Evolutionary conservation across 2,329 filamentous ascomycete genomes (phyloP).

Genomic region (Malbranchea zuffiana): DNA sequence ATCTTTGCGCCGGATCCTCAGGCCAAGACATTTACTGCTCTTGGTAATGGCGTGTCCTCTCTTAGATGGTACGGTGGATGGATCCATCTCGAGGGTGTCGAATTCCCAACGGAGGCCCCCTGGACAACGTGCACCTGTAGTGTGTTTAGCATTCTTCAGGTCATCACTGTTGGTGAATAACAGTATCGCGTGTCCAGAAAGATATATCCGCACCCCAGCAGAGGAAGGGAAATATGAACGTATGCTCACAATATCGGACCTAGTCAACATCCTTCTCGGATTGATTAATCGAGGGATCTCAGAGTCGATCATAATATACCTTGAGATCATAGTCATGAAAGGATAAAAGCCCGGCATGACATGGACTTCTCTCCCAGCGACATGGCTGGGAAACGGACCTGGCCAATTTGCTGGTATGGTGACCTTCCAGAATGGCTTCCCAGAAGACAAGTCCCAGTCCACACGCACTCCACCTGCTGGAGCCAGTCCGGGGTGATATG

Average conservation of each 20-base stretch:
- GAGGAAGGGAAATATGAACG: slow-evolving; percentile 3
- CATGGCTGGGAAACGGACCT: slow-evolving; percentile 8
- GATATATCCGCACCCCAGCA: slow-evolving; percentile 3
- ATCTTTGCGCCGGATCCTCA: slow-evolving; percentile 1
- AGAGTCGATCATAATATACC: slow-evolving; percentile 4
- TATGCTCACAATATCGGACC: slow-evolving; percentile 2
- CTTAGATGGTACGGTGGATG: background rate
- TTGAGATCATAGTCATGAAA: too few species aligned
- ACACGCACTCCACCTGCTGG: slow-evolving; percentile 1
- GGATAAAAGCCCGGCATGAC: too few species aligned
- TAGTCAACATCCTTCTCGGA: slow-evolving; percentile 1
- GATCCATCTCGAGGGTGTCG: background rate
- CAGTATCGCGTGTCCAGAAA: slow-evolving; percentile 6
- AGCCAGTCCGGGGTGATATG: slow-evolving; percentile 7
- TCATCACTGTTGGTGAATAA: slow-evolving; percentile 3
- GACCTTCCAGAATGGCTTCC: background rate
- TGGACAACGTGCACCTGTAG: background rate
- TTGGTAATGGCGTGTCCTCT: background rate
- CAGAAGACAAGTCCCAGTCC: slow-evolving; percentile 1
- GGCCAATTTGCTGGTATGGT: too few species aligned
- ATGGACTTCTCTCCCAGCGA: slow-evolving; percentile 6
- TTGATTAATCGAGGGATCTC: slow-evolving; percentile 1
- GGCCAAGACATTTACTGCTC: slow-evolving; percentile 3
- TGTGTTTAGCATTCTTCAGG: background rate
- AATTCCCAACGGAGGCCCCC: too few species aligned